Percentiles rank a stretch among this genome's conserved stretches.
These are phyloP conservation scores for Leucaena leucocephala DNA, from an alignment of 306 rosid genomes.

Conservation along the genomic window DNA sequence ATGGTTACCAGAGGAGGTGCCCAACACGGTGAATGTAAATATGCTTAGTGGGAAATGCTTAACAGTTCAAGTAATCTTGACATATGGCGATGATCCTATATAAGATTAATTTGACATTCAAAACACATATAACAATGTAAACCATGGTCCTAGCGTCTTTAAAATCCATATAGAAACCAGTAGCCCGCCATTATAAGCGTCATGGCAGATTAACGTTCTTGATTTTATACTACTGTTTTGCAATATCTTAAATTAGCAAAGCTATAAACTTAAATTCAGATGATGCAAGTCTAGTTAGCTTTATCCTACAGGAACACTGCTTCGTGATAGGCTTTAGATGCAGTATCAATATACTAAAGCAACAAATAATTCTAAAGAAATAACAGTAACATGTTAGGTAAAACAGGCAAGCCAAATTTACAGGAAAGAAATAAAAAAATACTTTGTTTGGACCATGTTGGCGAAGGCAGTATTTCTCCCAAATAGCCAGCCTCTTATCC, in stretches of 20 bases:
- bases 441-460: conserved; percentile 13
- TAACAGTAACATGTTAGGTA: background rate
- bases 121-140: background rate
- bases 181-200: background rate
- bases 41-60: background rate
- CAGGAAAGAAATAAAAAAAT: background rate
- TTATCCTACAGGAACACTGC: background rate
- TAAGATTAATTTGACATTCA: background rate
- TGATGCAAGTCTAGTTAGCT: background rate
- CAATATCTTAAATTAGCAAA: background rate
- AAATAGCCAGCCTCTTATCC: conserved; percentile 63
- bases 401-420: too few relatives aligned
- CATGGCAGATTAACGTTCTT: background rate
- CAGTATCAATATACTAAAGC: background rate
- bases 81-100: background rate
- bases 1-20: background rate
- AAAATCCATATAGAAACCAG: background rate
- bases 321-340: background rate
- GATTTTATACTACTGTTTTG: background rate
- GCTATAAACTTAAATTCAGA: background rate
- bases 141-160: background rate
- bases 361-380: too few relatives aligned
- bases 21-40: background rate
- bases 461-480: conserved; percentile 76
- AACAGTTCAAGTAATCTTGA: background rate